Conservation (phyloP, 495 filamentous ascomycete species). For the Neurospora sp. region DNA sequence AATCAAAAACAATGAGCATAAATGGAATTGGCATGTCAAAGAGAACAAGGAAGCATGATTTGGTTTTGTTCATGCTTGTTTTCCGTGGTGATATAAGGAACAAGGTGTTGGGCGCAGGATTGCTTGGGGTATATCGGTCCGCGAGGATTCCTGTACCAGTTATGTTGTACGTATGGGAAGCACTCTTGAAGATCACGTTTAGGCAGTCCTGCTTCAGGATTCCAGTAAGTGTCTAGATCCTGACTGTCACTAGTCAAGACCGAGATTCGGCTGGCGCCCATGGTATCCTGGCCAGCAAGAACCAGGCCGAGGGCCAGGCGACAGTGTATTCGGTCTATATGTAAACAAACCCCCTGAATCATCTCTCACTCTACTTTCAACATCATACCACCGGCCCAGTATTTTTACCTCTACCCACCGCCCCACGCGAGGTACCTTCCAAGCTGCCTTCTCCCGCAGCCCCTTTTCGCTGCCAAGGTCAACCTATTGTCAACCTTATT, state of each 20-base stretch:
- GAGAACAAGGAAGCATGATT: neutral
- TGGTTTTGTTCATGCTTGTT: neutral
- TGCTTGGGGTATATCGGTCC: neutral
- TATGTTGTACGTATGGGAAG: neutral
- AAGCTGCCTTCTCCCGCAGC: neutral
- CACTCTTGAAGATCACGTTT: neutral
- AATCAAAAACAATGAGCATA: too few species aligned
- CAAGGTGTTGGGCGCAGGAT: neutral
- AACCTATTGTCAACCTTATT: neutral
- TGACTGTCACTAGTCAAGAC: neutral
- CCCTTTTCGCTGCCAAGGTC: neutral
- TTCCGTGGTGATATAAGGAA: neutral
- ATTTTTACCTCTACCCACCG: neutral
- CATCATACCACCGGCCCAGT: neutral
- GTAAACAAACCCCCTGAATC: neutral
- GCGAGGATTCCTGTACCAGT: neutral
- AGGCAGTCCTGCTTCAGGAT: neutral
- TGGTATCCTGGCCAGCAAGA: neutral
- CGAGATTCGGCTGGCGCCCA: neutral
- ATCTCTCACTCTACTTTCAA: neutral
- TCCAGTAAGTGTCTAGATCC: neutral
- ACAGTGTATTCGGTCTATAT: neutral
- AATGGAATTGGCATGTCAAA: neutral
- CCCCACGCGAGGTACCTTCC: neutral
- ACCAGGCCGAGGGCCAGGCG: neutral